Percentiles rank a stretch among this genome's conserved stretches.
Evolutionary conservation across 495 filamentous ascomycete species (phyloP).

Genomic region (Corynascus novoguineensis): DNA sequence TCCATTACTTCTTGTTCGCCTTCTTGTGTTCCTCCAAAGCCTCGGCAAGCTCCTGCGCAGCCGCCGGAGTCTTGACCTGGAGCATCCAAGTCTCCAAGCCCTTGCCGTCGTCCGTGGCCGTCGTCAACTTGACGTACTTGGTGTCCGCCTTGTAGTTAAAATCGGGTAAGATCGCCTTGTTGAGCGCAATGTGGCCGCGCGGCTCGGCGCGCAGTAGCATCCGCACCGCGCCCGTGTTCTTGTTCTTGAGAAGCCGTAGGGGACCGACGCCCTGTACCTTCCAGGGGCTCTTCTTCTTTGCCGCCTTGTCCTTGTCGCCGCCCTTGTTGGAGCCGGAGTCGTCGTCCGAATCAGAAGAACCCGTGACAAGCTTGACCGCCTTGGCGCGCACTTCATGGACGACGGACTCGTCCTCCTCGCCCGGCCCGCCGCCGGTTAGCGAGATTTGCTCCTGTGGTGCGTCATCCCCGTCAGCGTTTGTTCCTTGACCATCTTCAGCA

Average conservation of each 20-base stretch:
- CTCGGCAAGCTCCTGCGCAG: slow-evolving; percentile 42
- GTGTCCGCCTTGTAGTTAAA: slow-evolving; percentile 50
- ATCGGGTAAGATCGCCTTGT: slow-evolving; percentile 54
- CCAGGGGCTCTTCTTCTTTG: slow-evolving; percentile 47
- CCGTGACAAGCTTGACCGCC: slow-evolving; percentile 48
- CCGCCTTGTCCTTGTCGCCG: slow-evolving; percentile 31
- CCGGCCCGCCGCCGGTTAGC: slow-evolving; percentile 56
- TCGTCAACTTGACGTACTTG: slow-evolving; percentile 54
- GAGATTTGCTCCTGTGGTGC: slow-evolving; percentile 54
- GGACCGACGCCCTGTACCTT: slow-evolving; percentile 57
- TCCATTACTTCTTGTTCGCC: slow-evolving; percentile 37
- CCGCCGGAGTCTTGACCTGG: slow-evolving; percentile 51
- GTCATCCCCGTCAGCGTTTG: slow-evolving; percentile 46
- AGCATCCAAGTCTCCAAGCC: slow-evolving; percentile 58
- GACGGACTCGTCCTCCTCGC: slow-evolving; percentile 65
- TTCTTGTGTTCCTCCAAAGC: slow-evolving; percentile 45
- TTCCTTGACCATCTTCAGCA: slow-evolving; percentile 45
- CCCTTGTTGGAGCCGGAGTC: slow-evolving; percentile 27
- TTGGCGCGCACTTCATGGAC: slow-evolving; percentile 59
- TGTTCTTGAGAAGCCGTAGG: slow-evolving; percentile 62
- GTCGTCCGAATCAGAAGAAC: slow-evolving; percentile 32
- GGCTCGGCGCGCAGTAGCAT: slow-evolving; percentile 64
- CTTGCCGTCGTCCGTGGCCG: slow-evolving; percentile 46
- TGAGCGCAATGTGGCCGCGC: slow-evolving; percentile 62
- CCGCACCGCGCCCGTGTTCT: slow-evolving; percentile 54